Evolutionary conservation across 139 green algal genomes (phyloP).

Genomic region (Closterium sp.): DNA sequence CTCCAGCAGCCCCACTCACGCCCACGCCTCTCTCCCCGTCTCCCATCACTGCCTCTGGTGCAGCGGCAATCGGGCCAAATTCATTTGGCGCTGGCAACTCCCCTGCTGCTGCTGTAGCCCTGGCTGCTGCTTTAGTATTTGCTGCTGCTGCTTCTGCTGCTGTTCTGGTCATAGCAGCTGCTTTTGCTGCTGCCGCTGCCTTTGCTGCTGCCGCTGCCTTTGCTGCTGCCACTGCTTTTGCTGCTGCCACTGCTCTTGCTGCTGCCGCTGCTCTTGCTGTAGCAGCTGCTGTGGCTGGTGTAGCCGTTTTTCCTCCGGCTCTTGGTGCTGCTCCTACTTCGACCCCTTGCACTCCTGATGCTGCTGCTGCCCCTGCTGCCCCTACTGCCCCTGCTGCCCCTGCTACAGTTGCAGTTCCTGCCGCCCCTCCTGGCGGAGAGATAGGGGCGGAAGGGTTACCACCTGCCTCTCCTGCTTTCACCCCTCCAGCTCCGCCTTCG

Average conservation of each 20-base stretch:
- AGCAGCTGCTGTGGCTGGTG: too few species aligned
- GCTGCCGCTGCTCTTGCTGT: neutral
- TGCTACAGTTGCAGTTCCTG: neutral
- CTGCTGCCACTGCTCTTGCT: too few species aligned
- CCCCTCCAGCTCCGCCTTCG: neutral
- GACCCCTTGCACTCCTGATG: neutral
- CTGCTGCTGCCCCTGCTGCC: neutral
- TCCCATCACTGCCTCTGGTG: neutral
- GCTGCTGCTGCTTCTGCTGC: neutral
- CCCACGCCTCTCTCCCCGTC: neutral
- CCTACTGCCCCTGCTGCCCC: too few species aligned
- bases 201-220: neutral
- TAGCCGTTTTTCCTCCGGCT: neutral
- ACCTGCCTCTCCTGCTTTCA: neutral
- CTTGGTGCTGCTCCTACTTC: too few species aligned
- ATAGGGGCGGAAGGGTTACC: neutral
- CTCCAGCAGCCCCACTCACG: neutral
- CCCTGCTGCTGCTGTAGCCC: neutral
- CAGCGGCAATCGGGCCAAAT: neutral
- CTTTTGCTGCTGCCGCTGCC: neutral
- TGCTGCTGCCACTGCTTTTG: too few species aligned
- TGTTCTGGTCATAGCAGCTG: neutral
- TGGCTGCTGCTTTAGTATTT: neutral
- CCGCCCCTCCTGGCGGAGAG: too few species aligned
- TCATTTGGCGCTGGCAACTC: neutral